These are phyloP conservation scores for Dactylorhiza incarnata DNA, from an alignment of 106 monocot genomes.

Conservation along the genomic window DNA sequence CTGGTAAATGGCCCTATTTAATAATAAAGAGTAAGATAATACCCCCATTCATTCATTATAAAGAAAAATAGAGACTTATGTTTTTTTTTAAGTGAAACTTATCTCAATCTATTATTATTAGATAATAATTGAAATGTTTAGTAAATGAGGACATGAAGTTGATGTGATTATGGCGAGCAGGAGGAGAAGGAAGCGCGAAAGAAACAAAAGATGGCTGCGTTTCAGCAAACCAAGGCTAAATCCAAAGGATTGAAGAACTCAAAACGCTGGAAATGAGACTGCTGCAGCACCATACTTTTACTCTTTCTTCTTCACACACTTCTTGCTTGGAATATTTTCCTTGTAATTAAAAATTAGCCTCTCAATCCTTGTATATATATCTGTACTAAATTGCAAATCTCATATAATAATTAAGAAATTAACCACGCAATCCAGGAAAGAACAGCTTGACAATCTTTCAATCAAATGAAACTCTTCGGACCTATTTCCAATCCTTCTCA, in stretches of 20 bases:
- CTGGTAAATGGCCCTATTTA: too few relatives aligned
- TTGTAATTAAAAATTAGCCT: not conserved
- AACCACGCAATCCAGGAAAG: too few relatives aligned
- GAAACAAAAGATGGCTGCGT: slow-evolving; percentile 85
- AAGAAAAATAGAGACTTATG: not conserved
- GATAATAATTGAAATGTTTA: not conserved
- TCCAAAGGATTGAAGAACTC: slow-evolving; percentile 85
- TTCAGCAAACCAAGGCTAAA: slow-evolving; percentile 86
- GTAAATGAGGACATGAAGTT: not conserved
- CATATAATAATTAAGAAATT: too few relatives aligned
- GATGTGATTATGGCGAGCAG: slow-evolving; percentile 20
- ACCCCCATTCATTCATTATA: not conserved
- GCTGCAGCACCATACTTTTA: not conserved
- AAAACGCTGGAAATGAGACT: slow-evolving; percentile 74
- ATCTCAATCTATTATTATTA: not conserved
- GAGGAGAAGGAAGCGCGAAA: slow-evolving; percentile 85
- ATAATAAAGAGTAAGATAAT: too few relatives aligned
- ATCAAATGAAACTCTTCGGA: too few relatives aligned
- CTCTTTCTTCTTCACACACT: not conserved
- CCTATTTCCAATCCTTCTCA: too few relatives aligned
- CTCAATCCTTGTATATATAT: too few relatives aligned
- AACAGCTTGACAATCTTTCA: too few relatives aligned
- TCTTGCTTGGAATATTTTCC: not conserved
- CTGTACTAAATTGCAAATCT: too few relatives aligned
- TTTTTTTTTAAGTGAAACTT: not conserved